Base-by-base conservation (phyloP, 495 filamentous ascomycete species). In the Penicillium fimorum region DNA sequence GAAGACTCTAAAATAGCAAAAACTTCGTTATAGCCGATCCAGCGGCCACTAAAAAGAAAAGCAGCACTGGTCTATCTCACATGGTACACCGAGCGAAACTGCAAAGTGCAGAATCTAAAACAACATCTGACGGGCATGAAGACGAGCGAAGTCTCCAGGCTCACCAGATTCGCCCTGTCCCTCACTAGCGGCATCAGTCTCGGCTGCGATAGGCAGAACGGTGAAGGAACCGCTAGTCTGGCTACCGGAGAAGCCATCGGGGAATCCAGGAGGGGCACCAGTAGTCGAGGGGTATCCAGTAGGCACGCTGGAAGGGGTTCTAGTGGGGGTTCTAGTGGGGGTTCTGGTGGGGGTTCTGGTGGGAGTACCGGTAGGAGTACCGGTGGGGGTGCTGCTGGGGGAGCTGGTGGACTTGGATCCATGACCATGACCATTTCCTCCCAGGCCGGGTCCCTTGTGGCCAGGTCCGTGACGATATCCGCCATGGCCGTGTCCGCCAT, bases 81-180 rank as follows among this genome's bases (percentile, higher is more conserved):
- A 65, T 33, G 35, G 30, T 32, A 40, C 56, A 61, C 35, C 50
- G 41, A 51, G 18, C 27, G 50, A 53, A 53, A 27, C 53, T 50
- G 35, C 24, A 44, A 63, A 65, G 50, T 42, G 41, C 44, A 32
- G 20, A 41, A 38, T 60, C 44, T 67, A 70, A 29, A 46, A 50
- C 47, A 43, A 24, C 43, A 67, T 54, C 48, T 70, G 68, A 47
- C 70, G 70, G 42, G 67, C 63, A 37, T 72, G 70, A 20, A 63
- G 25, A 22, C 68, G 70, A 33, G 62, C 35, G 43, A 69, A 66
- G 22, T 22, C 29, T 40, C 52, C 20, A 4, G 25, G 25, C n/a
- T 18, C 32, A 25, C 43, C 35, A 40, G 41, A 22, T 22, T 47
- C n/a, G 11, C 27, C 43, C 29, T 60, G 24, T 9, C 43, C 30